Base-by-base conservation (phyloP, 495 filamentous ascomycete genomes). In the Lichenothelia convexa region DNA sequence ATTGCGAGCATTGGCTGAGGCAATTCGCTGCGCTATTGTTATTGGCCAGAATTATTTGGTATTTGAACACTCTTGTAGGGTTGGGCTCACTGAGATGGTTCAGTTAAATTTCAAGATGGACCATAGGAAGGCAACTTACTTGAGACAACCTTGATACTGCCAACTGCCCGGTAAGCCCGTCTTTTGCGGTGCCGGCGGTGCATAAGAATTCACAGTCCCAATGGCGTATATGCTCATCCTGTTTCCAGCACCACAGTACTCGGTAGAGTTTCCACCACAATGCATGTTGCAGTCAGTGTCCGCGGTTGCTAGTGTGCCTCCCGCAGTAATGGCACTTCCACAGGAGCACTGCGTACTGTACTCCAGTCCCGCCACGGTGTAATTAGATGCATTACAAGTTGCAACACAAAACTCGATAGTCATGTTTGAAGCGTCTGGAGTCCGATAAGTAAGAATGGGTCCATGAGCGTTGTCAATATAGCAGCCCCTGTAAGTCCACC, bases 321-420 rank as follows among this genome's bases (percentile, higher is more conserved):
- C n/a, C n/a, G n/a, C n/a, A n/a, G n/a, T n/a, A n/a, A n/a, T n/a
- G n/a, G n/a, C n/a, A n/a, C n/a, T n/a, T 6, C 43, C 45, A 32
- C 45, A 48, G 18, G 36, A 45, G 29, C 46, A 49, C 40, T 49
- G 43, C 2, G 19, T 20, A 3, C 33, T 20, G 21, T 40, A 49
- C 31, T 49, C 39, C 3, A 46, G 18, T 6, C 46, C 46, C 36
- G 41, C 46, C 26, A 41, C 43, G 15, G 27, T 19, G 22, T 40
- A 49, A 2, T 20, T 34, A 12, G 33, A 34, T n/a, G n/a, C n/a
- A 21, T 77, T 51, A 21, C 46, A 49, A 31, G 39, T 46, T 5
- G 12, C 31, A 15, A 31, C 33, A 32, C 46, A 49, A n/a, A 19
- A 22, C 32, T 49, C 39, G 7, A 46, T 30, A 4, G 46, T 49